Base-by-base conservation (phyloP, 1,139 yeast species). In the Protomyces inouyei region DNA sequence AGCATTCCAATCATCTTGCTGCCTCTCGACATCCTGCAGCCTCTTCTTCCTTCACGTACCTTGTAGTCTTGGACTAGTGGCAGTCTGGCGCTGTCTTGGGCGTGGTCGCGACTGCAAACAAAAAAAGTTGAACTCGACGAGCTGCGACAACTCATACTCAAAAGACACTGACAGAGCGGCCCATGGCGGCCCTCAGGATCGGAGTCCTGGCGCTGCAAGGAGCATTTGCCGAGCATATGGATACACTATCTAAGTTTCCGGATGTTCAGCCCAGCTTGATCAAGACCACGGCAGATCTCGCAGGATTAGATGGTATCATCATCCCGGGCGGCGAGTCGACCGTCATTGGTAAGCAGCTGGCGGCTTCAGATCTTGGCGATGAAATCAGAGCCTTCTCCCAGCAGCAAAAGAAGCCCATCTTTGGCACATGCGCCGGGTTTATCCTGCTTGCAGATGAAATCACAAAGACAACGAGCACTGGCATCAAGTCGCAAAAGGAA, bases 371-470 rank as follows among this genome's bases (percentile, higher is more conserved):
- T 0, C 73, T 88, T 70, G 75, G 86, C 18, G 79, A 79, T 40
- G 87, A 87, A 3, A 76, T 88, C 64, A 76, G 79, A 60, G 74
- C 77, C 8, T 85, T 80, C 72, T 83, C 85, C 38, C 80, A 70
- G 32, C 55, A 65, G 25, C 51, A 79, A 21, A 76, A 76, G 25
- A 82, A 81, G 69, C 85, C 89, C 0, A 80, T 85, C 36, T 88
- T 95, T 95, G 95, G 95, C 0, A 88, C 95, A 0, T 88, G 95
- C 75, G 95, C 95, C 3, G 96, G 95, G 1, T 77, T 88, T 69
- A 88, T 88, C 66, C 80, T 88, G 69, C 76, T 88, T 52, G 81
- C 92, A 9, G 79, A 80, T 65, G 79, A 82, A 64, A 80, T 87
- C 38, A 73, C 77, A 12, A 83, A 82, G 71, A 87, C 86, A 25